A percentile compares a stretch with the other conserved stretches of the same genome.
Evolutionary conservation across 2,329 filamentous ascomycete genomes (phyloP).

Genomic region (Diaporthe velutina): DNA sequence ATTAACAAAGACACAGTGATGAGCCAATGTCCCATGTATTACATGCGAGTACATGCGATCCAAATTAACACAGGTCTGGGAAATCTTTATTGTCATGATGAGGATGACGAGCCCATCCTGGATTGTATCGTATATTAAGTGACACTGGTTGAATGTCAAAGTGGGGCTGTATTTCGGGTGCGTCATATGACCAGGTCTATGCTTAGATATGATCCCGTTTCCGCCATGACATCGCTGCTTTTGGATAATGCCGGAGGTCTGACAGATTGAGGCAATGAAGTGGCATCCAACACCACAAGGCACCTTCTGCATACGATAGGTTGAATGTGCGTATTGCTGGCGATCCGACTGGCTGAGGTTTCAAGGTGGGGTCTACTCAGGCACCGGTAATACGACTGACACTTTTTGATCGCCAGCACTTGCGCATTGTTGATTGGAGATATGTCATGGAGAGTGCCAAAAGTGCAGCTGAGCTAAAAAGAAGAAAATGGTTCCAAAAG

Average conservation of each 20-base stretch:
- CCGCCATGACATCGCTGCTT: neutral
- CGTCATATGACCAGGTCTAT: neutral
- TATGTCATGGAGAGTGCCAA: no score
- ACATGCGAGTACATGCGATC: no score
- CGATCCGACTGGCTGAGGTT: neutral
- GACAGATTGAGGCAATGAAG: neutral
- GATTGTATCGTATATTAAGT: no score
- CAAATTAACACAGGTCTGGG: no score
- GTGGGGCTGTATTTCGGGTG: neutral
- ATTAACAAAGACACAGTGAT: no score
- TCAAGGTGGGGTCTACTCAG: neutral
- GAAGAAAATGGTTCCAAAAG: no score
- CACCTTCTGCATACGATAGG: neutral
- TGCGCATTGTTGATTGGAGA: no score
- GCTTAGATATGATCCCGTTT: neutral
- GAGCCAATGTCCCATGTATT: no score
- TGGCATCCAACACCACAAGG: neutral
- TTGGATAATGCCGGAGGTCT: neutral
- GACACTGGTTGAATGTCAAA: no score
- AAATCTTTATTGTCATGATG: no score
- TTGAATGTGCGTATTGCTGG: neutral
- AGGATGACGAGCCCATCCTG: no score
- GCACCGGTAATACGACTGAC: neutral
- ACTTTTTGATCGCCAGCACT: neutral
- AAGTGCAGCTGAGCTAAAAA: neutral